phyloP scores from a whole-genome alignment of 192 early-diverging fungal species.

The Coemansia sp. region DNA sequence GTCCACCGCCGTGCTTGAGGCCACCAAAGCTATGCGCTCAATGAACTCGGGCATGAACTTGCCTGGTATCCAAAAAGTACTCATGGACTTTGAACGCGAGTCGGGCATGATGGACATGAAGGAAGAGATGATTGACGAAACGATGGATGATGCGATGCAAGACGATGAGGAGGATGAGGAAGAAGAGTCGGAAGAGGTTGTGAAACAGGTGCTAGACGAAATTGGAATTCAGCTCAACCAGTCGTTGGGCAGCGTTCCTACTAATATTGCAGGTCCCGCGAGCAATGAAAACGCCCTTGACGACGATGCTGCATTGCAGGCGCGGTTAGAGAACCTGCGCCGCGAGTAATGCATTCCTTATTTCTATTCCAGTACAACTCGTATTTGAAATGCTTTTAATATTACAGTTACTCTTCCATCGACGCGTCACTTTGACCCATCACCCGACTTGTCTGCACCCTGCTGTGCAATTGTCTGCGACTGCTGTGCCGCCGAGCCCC shows the following conservation, averaged over 20 bases:
- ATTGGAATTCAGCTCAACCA: slow-evolving; percentile 75
- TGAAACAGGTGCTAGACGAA: slow-evolving; percentile 93
- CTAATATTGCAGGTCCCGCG: slow-evolving; percentile 56
- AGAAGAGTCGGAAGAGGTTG: slow-evolving; percentile 85
- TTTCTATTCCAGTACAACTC: too few species aligned
- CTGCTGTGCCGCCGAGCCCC: not conserved
- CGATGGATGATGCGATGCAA: slow-evolving; percentile 95
- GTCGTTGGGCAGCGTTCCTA: slow-evolving; percentile 51
- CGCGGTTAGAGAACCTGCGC: slow-evolving; percentile 84
- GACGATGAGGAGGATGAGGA: slow-evolving; percentile 80
- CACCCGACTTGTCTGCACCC: not conserved
- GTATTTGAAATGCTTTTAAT: too few species aligned
- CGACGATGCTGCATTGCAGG: slow-evolving; percentile 82
- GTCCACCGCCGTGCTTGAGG: slow-evolving; percentile 92
- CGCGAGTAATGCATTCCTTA: slow-evolving; percentile 60
- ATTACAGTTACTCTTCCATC: too few species aligned
- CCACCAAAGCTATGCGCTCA: slow-evolving; percentile 90
- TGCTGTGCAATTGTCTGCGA: not conserved
- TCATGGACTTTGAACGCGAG: slow-evolving; percentile 97
- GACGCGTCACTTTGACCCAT: not conserved
- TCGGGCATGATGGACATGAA: slow-evolving; percentile 98
- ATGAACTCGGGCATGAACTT: slow-evolving; percentile 97
- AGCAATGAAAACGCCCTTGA: slow-evolving; percentile 41
- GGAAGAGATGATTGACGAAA: slow-evolving; percentile 97
- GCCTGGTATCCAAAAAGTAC: slow-evolving; percentile 89